Conservation (phyloP, 1,139 yeast genomes). For the Nadsonia commutata region DNA sequence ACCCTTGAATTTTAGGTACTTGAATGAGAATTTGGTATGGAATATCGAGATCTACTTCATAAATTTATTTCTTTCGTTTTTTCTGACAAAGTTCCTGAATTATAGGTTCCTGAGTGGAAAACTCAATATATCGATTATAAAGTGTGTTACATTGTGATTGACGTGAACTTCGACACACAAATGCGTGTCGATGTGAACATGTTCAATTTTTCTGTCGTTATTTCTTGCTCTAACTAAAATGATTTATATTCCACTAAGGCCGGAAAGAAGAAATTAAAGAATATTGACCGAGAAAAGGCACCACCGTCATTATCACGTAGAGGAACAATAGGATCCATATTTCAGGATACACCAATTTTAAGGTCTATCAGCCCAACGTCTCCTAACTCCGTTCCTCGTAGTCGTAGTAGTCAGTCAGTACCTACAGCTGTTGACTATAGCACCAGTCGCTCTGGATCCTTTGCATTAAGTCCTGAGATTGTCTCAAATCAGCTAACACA, state of each 20-base stretch:
- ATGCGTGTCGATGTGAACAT: neutral
- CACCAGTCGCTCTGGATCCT: too few relatives aligned
- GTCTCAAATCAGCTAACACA: too few relatives aligned
- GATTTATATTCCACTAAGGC: constrained; percentile 10
- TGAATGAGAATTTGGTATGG: neutral
- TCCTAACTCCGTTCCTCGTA: too few relatives aligned
- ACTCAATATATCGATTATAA: constrained; percentile 69
- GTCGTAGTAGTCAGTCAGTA: too few relatives aligned
- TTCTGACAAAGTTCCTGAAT: constrained; percentile 15
- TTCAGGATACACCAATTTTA: constrained; percentile 6
- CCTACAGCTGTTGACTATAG: too few relatives aligned
- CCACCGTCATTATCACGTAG: constrained; percentile 9
- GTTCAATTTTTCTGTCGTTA: neutral
- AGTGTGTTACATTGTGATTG: constrained; percentile 13
- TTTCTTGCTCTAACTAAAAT: constrained; percentile 24
- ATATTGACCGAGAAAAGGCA: constrained; percentile 19
- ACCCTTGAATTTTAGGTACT: neutral
- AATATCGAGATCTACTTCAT: neutral
- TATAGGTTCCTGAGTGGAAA: constrained; percentile 75
- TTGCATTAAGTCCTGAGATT: too few relatives aligned
- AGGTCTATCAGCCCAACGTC: too few relatives aligned
- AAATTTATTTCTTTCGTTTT: neutral
- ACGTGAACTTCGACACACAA: constrained; percentile 3
- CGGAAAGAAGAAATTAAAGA: constrained; percentile 46
- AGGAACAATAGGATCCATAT: constrained; percentile 5